Conservation (phyloP, 768 basidiomycete genomes). For the Amanita polypyramis region DNA sequence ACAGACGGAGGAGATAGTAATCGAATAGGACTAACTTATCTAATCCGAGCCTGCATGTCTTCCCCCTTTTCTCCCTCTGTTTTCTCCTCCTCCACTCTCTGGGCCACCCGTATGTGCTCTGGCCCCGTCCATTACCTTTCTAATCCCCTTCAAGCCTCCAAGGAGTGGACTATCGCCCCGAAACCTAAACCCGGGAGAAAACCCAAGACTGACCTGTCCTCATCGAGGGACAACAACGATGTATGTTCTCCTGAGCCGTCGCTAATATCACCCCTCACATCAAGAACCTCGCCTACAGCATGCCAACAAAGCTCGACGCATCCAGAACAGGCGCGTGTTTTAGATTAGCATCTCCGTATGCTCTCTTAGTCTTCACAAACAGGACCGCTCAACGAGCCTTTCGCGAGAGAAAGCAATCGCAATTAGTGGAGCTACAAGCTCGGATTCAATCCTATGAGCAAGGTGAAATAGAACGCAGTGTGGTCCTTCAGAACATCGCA, state of each 20-base stretch:
- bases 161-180: slow-evolving; percentile 81
- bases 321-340: slow-evolving; percentile 55
- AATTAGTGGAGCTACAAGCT: slow-evolving; percentile 80
- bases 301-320: slow-evolving; percentile 55
- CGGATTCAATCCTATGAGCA: slow-evolving; percentile 80
- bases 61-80: slow-evolving; percentile 9
- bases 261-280: not conserved
- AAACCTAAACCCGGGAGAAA: slow-evolving; percentile 84
- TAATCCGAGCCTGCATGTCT: slow-evolving; percentile 24
- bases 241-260: slow-evolving; percentile 23
- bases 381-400: slow-evolving; percentile 88
- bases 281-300: slow-evolving; percentile 15
- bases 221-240: slow-evolving; percentile 33
- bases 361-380: slow-evolving; percentile 10
- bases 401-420: slow-evolving; percentile 81
- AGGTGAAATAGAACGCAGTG: slow-evolving; percentile 83
- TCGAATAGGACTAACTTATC: slow-evolving; percentile 43
- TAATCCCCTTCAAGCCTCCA: slow-evolving; percentile 47
- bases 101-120: slow-evolving; percentile 56
- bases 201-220: slow-evolving; percentile 60
- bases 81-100: slow-evolving; percentile 48
- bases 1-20: slow-evolving; percentile 76
- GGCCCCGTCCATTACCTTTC: not conserved
- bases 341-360: slow-evolving; percentile 5
- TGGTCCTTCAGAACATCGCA: slow-evolving; percentile 73